These are phyloP conservation scores for Chernovozyma aurita DNA, from an alignment of 1,139 yeast genomes.

Conservation along the genomic window DNA sequence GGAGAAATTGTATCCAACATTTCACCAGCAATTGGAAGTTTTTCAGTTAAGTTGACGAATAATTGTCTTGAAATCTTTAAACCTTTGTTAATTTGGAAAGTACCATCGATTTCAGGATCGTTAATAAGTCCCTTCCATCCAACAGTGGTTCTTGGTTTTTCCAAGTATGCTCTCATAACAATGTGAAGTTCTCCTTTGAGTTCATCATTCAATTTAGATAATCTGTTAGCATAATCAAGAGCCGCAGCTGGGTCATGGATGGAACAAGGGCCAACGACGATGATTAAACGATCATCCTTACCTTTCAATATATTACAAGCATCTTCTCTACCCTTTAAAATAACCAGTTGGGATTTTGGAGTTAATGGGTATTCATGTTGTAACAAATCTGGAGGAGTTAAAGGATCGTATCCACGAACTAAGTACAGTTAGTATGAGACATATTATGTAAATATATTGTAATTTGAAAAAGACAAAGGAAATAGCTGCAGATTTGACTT, in stretches of 20 bases:
- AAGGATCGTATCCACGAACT: conserved; percentile 77
- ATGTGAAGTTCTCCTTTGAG: conserved; percentile 71
- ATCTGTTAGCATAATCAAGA: conserved; percentile 73
- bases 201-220: conserved; percentile 64
- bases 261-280: conserved; percentile 93
- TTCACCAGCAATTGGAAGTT: conserved; percentile 89
- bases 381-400: conserved; percentile 81
- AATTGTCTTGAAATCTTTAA: conserved; percentile 80
- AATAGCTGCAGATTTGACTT: neutral
- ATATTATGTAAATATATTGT: no score
- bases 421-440: conserved; percentile 17
- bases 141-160: conserved; percentile 97
- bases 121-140: conserved; percentile 99
- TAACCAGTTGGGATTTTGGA: conserved; percentile 57
- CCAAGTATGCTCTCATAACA: conserved; percentile 95
- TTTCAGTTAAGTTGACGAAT: conserved; percentile 75
- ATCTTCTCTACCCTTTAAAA: conserved; percentile 71
- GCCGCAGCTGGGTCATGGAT: conserved; percentile 91
- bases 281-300: conserved; percentile 74
- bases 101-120: conserved; percentile 91
- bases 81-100: conserved; percentile 95
- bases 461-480: neutral
- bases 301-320: conserved; percentile 69
- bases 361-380: conserved; percentile 76
- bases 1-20: conserved; percentile 98